phyloP scores from a whole-genome alignment of 129 eudicot genomes.

The Lactuca saligna region DNA sequence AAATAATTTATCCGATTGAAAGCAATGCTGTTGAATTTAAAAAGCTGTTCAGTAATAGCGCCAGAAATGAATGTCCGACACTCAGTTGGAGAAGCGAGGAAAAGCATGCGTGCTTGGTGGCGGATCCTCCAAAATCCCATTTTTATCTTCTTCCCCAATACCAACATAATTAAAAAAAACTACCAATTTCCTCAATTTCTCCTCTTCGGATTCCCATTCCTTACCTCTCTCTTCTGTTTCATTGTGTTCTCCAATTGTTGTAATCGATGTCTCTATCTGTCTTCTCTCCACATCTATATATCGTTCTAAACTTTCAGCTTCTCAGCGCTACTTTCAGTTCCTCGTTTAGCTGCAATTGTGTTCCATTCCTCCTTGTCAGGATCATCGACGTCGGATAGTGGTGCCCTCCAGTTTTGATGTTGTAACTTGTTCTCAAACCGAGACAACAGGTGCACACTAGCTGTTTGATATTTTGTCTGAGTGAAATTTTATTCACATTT shows the following conservation, averaged over 20 bases:
- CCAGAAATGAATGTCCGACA: conserved; percentile 10
- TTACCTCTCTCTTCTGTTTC: conserved; percentile 37
- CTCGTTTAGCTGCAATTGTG: conserved; percentile 8
- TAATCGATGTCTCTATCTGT: conserved; percentile 35
- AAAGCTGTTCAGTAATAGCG: conserved; percentile 12
- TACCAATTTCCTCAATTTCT: conserved; percentile 24
- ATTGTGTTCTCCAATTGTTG: conserved; percentile 43
- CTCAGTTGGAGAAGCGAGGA: conserved; percentile 11
- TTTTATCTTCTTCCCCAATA: conserved; percentile 28
- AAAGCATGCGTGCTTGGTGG: conserved; percentile 27
- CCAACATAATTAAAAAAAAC: background rate
- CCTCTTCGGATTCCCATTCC: conserved; percentile 21
- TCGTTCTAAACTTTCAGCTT: conserved; percentile 4
- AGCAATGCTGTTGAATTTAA: background rate
- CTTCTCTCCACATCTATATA: conserved; percentile 24
- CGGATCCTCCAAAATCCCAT: conserved; percentile 31
- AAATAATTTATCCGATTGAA: background rate
- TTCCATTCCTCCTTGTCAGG: background rate
- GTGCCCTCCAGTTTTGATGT: background rate
- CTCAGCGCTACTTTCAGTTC: conserved; percentile 15
- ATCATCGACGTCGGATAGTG: conserved; percentile 1
- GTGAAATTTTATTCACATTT: background rate
- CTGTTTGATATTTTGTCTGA: conserved; percentile 27
- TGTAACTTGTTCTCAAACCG: background rate
- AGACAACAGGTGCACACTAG: conserved; percentile 32